Evolutionary conservation across 2,329 filamentous ascomycete genomes (phyloP).

Genomic region (Exophiala viscosa): DNA sequence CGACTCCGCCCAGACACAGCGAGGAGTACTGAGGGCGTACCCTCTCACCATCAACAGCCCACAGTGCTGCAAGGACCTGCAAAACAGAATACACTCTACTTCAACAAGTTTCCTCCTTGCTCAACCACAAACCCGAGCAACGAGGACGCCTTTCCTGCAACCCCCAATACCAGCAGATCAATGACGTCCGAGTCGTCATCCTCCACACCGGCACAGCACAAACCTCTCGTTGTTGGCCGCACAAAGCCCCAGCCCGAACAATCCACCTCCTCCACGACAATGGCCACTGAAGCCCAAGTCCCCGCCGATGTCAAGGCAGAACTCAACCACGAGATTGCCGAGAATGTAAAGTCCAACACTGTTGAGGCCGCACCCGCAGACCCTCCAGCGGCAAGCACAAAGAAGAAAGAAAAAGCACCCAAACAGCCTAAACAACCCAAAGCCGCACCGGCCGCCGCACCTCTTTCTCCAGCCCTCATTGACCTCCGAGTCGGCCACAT

Average conservation of each 20-base stretch:
- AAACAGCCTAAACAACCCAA: constrained; percentile 82
- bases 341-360: constrained; percentile 26
- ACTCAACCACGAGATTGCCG: constrained; percentile 33
- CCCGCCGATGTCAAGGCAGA: constrained; percentile 27
- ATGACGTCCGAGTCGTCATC: constrained; percentile 24
- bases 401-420: constrained; percentile 75
- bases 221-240: constrained; percentile 28
- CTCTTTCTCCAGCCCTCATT: constrained; percentile 78
- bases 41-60: no score
- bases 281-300: constrained; percentile 7
- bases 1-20: not conserved
- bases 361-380: constrained; percentile 19
- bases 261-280: constrained; percentile 5
- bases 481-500: constrained; percentile 97
- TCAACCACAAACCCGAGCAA: not conserved
- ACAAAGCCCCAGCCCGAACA: constrained; percentile 25
- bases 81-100: not conserved
- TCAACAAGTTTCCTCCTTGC: not conserved
- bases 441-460: constrained; percentile 64
- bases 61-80: not conserved
- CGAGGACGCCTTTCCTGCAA: not conserved
- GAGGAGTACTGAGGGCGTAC: no score
- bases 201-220: constrained; percentile 25
- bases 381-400: constrained; percentile 37
- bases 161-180: not conserved